phyloP scores from a whole-genome alignment of 192 early-diverging fungal genomes.

The Rhizoclosmatium sp. region DNA sequence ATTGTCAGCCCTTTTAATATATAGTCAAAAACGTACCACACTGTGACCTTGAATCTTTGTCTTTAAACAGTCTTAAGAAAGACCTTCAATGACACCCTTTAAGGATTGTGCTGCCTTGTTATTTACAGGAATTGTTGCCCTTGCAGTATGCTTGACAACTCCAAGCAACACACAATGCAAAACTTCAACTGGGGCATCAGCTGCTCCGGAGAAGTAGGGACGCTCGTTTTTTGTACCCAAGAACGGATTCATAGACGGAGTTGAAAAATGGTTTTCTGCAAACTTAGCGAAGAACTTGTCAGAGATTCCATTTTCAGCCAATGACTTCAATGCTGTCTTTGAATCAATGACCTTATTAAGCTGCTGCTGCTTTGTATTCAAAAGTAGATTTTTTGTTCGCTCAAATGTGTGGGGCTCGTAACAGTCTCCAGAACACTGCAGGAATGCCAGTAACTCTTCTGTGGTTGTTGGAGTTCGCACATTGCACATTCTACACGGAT shows the following conservation, averaged over 20 bases:
- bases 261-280: neutral
- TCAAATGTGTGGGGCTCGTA: neutral
- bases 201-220: neutral
- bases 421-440: neutral
- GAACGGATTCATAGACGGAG: neutral
- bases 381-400: neutral
- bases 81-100: neutral
- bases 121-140: neutral
- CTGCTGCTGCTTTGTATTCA: neutral
- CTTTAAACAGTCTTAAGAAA: neutral
- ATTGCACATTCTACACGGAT: constrained; percentile 1
- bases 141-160: neutral
- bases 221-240: neutral
- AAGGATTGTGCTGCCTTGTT: neutral
- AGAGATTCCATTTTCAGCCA: neutral
- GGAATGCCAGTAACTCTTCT: neutral
- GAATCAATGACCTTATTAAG: neutral
- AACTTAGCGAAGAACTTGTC: neutral
- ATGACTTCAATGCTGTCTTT: neutral
- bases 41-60: neutral
- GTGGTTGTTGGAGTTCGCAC: neutral
- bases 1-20: neutral
- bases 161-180: constrained; percentile 5
- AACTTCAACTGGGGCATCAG: neutral
- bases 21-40: neutral